Base-by-base conservation (phyloP, 2,329 filamentous ascomycete genomes). In the Pseudogymnoascus sp. region DNA sequence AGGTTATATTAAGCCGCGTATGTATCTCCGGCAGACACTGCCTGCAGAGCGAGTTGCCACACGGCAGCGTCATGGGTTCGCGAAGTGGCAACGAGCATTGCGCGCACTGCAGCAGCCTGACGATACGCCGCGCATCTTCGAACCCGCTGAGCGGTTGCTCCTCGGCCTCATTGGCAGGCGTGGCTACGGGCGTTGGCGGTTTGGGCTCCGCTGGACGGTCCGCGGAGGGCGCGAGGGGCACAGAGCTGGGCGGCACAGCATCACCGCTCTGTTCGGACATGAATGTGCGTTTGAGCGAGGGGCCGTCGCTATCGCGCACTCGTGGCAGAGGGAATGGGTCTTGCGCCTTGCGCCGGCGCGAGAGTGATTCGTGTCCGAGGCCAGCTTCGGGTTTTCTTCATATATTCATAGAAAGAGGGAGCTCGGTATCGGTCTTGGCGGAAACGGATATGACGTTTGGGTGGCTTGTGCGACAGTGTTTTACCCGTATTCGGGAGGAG, bases 71-170 rank as follows among this genome's bases (percentile, higher is more conserved):
- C 63, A 91, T 80, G 4, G 92, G 90, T 7, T 84, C 79, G 52
- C 76, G 79, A 31, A 94, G 78, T 1, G 88, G 87, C 45, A 78
- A 78, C 3, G 87, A 90, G 73, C 92, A 96, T 65, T 82, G 77
- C 10, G 81, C 81, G 72, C 92, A 97, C 75, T 95, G 91, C 61
- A 94, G 81, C 41, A 94, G 77, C 45, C 87, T 86, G 65, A 95
- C 80, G 62, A 92, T 78, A 1, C 49, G 29, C 49, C 49, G 29
- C 11, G 49, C 49, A 35, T 55, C 49, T 14, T 55, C 29, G 29
- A 55, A 55, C 19, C 49, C 49, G 16, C 16, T 35, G 29, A 55
- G 49, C 29, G 26, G 49, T 33, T 33, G 29, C 12, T 33, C 49
- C 29, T 33, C 49, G 1, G 5, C 29, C n/a, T 60, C 58, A 39